Base-by-base conservation (phyloP, 148 eudicot genomes). In the Rheum nobile region DNA sequence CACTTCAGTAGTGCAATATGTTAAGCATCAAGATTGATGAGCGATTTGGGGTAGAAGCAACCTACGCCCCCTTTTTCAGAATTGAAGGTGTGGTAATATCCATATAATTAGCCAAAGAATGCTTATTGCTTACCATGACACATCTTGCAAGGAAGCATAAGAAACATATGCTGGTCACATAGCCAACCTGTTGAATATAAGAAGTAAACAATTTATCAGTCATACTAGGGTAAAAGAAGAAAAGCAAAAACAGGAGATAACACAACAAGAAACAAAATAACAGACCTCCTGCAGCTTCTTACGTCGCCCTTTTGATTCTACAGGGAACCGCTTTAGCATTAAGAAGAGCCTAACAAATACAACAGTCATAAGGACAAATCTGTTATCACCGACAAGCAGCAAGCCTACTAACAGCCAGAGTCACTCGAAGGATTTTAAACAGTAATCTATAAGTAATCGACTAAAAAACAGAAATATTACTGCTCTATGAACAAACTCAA, bases 221-320 rank as follows among this genome's bases (percentile, higher is more conserved):
- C 34, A 67, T 29, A 32, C 43, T 67, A 1, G 4, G 65, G 57
- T 6, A 57, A 74, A 67, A 73, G 9, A 71, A 68, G 2, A 39
- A 59, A 71, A 42, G n/a, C n/a, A 22, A 29, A 55, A 34, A 24
- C 72, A 6, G 44, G 11, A 65, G 48, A 22, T 47, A 52, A 17
- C 42, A 17, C 72, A 74, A 38, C 16, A 77, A 43, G n/a, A 34
- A 16, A 35, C 1, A 35, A 10, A 76, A 72, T 22, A 42, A 72
- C 70, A 59, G 78, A 92, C 98, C 90, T 95, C 98, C 84, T 91
- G 97, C 29, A 95, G 85, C 89, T 95, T 95, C 84, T 91, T 91
- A 72, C 90, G 96, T 24, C 98, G 82, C 74, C 97, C 98, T 81
- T 86, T 91, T 34, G 98, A 95, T 83, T 90, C 98, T 59, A 95